Conservation (phyloP, 495 filamentous ascomycete species). For the Collariella sp. region DNA sequence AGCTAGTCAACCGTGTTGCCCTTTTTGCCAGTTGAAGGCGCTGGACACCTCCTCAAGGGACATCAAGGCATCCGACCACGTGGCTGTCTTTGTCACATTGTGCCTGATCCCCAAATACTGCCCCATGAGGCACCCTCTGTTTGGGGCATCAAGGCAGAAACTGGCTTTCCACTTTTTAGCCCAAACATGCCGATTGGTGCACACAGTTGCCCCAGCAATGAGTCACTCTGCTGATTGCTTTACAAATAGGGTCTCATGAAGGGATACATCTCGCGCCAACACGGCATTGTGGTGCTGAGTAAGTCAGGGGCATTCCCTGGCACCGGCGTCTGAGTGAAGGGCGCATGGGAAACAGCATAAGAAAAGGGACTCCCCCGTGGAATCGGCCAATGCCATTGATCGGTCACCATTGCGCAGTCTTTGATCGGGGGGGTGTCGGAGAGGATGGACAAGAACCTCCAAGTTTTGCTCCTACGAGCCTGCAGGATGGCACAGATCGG, state of each 20-base stretch:
- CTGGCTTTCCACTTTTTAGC: not conserved
- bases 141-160: constrained; percentile 15
- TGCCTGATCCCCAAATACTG: not conserved
- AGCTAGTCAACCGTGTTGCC: not conserved
- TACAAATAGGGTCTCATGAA: constrained; percentile 75
- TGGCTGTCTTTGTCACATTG: not conserved
- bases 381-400: not conserved
- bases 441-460: not conserved
- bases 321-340: constrained; percentile 77
- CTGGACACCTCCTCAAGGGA: not conserved
- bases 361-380: not conserved
- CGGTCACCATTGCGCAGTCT: not conserved
- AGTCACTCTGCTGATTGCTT: constrained; percentile 20
- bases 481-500: not conserved
- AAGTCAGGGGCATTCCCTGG: constrained; percentile 89
- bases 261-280: constrained; percentile 89
- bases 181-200: constrained; percentile 9
- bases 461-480: not conserved
- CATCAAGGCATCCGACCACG: no score
- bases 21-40: no score
- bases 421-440: not conserved
- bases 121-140: not conserved
- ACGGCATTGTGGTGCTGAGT: constrained; percentile 80
- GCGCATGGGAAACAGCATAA: not conserved
- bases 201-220: constrained; percentile 10